Conservation (phyloP, 805 yeast species). For the Hanseniaspora valbyensis region DNA sequence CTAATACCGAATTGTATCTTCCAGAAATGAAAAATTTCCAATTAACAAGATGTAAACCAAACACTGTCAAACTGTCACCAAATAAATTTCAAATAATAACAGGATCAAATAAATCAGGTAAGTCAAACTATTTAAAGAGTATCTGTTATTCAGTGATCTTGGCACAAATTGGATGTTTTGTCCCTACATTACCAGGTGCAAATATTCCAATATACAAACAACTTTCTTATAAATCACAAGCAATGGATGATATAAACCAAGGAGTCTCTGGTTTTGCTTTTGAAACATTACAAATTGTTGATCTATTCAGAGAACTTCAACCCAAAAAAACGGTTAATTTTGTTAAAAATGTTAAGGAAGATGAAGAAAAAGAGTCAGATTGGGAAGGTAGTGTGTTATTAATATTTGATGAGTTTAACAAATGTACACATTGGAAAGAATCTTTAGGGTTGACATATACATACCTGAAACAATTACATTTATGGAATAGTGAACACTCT, state of each 20-base stretch:
- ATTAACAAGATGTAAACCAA: conserved; percentile 17
- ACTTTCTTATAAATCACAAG: background rate
- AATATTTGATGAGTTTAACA: conserved; percentile 1
- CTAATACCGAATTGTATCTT: background rate
- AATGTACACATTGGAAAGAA: conserved; percentile 2
- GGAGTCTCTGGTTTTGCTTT: conserved; percentile 1
- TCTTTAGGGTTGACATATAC: background rate
- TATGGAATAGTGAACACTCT: background rate
- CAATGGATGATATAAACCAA: conserved; percentile 1
- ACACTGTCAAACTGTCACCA: conserved; percentile 31
- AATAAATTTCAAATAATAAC: conserved; percentile 39
- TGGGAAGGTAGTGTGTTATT: background rate
- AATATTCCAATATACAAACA: background rate
- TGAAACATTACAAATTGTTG: background rate
- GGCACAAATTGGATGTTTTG: conserved; percentile 64
- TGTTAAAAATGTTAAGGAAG: background rate
- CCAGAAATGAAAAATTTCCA: conserved; percentile 1
- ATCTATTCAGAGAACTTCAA: background rate
- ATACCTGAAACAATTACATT: background rate
- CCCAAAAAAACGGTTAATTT: background rate
- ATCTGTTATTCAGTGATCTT: conserved; percentile 58
- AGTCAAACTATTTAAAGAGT: conserved; percentile 63
- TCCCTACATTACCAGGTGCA: conserved; percentile 37
- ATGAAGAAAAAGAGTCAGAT: background rate
- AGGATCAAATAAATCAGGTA: conserved; percentile 87